Evolutionary conservation across 73 alveolate species (phyloP), one percentile per base, ranked within the genome.

Genomic region (Stentor coeruleus): DNA sequence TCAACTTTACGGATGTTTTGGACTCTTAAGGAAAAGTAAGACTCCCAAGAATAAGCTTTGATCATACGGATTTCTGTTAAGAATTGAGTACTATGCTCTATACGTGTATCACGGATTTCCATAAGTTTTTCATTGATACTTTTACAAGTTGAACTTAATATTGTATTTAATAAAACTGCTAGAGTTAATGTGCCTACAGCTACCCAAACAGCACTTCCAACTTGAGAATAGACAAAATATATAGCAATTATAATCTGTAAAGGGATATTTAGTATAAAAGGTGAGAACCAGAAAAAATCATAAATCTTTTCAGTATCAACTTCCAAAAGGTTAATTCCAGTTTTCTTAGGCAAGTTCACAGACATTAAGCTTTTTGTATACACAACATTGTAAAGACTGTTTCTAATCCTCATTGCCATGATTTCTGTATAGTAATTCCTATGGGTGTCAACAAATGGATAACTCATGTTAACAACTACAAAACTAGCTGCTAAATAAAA

Each of bases 171-270:
- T 39, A 86, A 31, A 76, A 91, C 82, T 40, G 87, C 88, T 58
- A 94, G 37, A 11, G 87, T 59, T 36, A 93, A 83, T n/a, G 84
- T 87, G 28, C 87, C 83, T n/a, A 92, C 33, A 3, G 95, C 98
- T 40, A 90, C 90, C 76, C 87, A 90, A 82, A 92, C 87, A 38
- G 96, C 81, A 14, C 81, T 40, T 0, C 98, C 97, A 40, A 92
- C 75, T 82, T 85, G 72, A 30, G 6, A n/a, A 3, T 75, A 75
- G 26, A 75, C 39, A 6, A 75, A 2, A 36, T 20, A 75, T 26
- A 75, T 20, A 39, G 39, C 6, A 36, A 75, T 20, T 14, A 75
- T 20, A 1, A 15, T 39, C 33, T 75, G 72, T 11, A 75, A 11
- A 20, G 83, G 83, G 39, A 15, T 20, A 37, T 30, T 28, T 28